Base-by-base conservation (phyloP, 768 basidiomycete species). In the Lactarius indigo region DNA sequence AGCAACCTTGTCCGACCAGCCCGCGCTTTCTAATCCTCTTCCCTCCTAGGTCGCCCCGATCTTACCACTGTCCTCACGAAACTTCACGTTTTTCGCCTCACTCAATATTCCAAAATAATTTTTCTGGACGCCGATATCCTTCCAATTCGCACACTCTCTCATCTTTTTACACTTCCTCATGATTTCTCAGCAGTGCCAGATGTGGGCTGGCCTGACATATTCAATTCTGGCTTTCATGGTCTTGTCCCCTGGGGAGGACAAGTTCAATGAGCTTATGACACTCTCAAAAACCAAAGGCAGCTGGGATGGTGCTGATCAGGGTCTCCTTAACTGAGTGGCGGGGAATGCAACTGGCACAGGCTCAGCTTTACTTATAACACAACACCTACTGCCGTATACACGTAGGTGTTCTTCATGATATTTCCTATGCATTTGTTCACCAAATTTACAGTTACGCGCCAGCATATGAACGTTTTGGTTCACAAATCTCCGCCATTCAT, bases 251-350 rank as follows among this genome's bases (percentile, higher is more conserved):
- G 87, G 87, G 12, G 84, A 91, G 71, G 86, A 88, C 69, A 94
- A 95, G 74, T 99, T 96, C 75, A 79, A 82, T 8, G 83, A 90
- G 60, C 80, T 98, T 64, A 83, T 81, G 68, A 78, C 83, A 18
- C 82, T 97, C 64, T 81, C 95, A 68, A 85, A 87, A 68, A 78
- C 85, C 20, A 90, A 89, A 72, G 96, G 95, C 18, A 90, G 88
- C 55, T 98, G 96, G 90, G 96, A 98, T 73, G 97, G 97, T 10
- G 97, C 94, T n/a, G 97, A 99, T 78, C 97, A 99, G 76, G 97
- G 97, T 18, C 79, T 98, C 68, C 83, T 98, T 70, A 98, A 98
- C 73, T n/a, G 96, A 98, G 80, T 98, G 95, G 95, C 82, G 91
- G 70, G 87, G 89, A 37, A 76, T n/a, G 76, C 23, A 76, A 92